Percentiles rank a stretch among this genome's conserved stretches.
These are phyloP conservation scores for Mallotus nudiflorus DNA, from an alignment of 345 rosid genomes.

Conservation along the genomic window DNA sequence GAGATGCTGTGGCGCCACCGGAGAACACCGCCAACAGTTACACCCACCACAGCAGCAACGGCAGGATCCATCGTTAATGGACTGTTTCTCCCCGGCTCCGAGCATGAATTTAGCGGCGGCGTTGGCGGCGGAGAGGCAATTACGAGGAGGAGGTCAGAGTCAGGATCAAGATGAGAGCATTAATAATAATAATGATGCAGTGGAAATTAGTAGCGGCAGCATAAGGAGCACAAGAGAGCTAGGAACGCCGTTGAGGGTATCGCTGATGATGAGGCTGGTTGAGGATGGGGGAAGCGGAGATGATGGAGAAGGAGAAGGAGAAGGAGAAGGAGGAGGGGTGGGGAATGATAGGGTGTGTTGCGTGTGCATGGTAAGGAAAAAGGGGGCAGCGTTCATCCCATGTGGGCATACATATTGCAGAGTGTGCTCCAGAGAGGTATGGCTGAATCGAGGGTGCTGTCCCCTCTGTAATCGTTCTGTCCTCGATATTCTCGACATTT, in stretches of 20 bases:
- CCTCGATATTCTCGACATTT: slow-evolving; percentile 65
- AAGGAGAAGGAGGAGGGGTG: no score
- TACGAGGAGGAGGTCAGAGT: slow-evolving; percentile 34
- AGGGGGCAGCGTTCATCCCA: slow-evolving; percentile 79
- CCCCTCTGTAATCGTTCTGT: slow-evolving; percentile 78
- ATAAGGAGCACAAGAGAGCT: neutral
- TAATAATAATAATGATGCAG: no score
- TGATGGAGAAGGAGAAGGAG: slow-evolving; percentile 18
- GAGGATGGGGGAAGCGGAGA: slow-evolving; percentile 55
- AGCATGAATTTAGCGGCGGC: slow-evolving; percentile 92
- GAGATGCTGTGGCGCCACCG: slow-evolving; percentile 76
- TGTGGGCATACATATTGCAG: slow-evolving; percentile 86
- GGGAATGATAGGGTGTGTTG: slow-evolving; percentile 64
- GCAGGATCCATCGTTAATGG: no score
- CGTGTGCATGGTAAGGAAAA: slow-evolving; percentile 75
- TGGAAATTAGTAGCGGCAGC: no score
- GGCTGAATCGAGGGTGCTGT: slow-evolving; percentile 69
- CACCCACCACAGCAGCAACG: neutral
- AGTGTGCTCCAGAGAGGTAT: slow-evolving; percentile 67
- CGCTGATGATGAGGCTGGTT: slow-evolving; percentile 80
- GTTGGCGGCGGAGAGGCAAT: slow-evolving; percentile 75
- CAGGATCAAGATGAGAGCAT: no score
- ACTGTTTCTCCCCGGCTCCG: no score
- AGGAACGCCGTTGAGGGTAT: slow-evolving; percentile 61
- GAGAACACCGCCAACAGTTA: slow-evolving; percentile 20